Base-by-base conservation (phyloP, 345 rosid genomes). In the Populus davidiana region DNA sequence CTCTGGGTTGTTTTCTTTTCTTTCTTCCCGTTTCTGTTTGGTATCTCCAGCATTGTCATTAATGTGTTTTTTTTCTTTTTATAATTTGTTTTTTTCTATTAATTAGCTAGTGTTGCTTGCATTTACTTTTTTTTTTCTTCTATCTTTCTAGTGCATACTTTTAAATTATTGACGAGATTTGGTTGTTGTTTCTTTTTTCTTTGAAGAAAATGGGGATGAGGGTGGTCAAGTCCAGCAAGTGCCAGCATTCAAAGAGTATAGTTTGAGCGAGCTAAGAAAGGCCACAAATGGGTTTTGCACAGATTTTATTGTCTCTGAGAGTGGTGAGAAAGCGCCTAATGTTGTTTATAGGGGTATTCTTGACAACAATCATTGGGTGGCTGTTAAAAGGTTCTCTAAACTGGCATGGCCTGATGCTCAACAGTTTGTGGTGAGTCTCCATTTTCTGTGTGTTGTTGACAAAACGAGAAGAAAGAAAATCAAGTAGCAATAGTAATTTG, bases 241-340 rank as follows among this genome's bases (percentile, higher is more conserved):
- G 20, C 70, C 70, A 21, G 43, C 70, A 67, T 67, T 67, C 36
- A 67, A 67, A 67, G 70, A 67, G 23, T 67, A 67, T 39, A 33
- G 70, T 39, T 50, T 69, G 18, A 39, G 23, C 44, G 52, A n/a
- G 52, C 74, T 71, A 12, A 71, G 63, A 31, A 54, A 31, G 23
- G 76, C 76, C 33, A 62, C 76, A 8, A 12, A n/a, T 27, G 76
- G 76, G 36, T 73, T 73, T 21, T 8, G 68, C 11, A 17, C 68
- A 16, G 76, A 73, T 21, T 33, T 59, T 35, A 73, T 73, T 6
- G 76, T 73, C 12, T 73, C 76, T 12, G 76, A 73, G 10, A 65
- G 62, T 27, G 76, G 76, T 8, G 69, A 73, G 76, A 73, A 73
- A 39, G 76, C 76, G 1, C 76, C 76, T 4, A 73, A 73, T 41